Percentiles rank a stretch among this genome's conserved stretches.
Conservation (phyloP, 208 protist species). For the Trichomonas vaginalis region DNA sequence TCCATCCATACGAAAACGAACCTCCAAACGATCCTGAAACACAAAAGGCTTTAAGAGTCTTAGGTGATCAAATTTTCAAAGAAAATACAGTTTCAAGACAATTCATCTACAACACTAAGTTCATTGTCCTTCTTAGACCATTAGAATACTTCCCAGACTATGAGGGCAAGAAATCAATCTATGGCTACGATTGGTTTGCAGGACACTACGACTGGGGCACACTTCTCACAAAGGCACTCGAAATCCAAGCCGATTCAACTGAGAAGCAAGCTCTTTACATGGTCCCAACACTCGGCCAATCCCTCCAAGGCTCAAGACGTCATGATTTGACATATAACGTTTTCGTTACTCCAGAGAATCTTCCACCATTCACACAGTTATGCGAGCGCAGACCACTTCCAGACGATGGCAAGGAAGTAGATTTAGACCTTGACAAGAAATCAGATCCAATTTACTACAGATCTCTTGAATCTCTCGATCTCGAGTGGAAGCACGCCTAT, state of each 20-base stretch:
- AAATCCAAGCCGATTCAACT: not conserved
- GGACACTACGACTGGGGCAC: not conserved
- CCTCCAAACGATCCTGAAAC: not conserved
- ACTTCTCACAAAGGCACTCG: not conserved
- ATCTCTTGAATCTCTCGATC: not conserved
- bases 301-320: not conserved
- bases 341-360: not conserved
- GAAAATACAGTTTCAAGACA: not conserved
- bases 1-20: not conserved
- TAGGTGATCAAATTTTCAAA: not conserved
- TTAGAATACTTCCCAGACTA: not conserved
- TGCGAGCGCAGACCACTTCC: not conserved
- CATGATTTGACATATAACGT: not conserved
- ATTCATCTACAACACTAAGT: not conserved
- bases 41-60: not conserved
- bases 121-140: not conserved
- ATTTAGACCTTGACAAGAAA: not conserved
- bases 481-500: not conserved
- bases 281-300: not conserved
- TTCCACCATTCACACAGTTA: not conserved
- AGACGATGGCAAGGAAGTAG: not conserved
- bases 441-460: not conserved
- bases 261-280: not conserved
- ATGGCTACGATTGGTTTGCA: not conserved
- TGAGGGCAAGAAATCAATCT: not conserved